Evolutionary conservation across 345 rosid species (phyloP).

Genomic region (Hibiscus syriacus): DNA sequence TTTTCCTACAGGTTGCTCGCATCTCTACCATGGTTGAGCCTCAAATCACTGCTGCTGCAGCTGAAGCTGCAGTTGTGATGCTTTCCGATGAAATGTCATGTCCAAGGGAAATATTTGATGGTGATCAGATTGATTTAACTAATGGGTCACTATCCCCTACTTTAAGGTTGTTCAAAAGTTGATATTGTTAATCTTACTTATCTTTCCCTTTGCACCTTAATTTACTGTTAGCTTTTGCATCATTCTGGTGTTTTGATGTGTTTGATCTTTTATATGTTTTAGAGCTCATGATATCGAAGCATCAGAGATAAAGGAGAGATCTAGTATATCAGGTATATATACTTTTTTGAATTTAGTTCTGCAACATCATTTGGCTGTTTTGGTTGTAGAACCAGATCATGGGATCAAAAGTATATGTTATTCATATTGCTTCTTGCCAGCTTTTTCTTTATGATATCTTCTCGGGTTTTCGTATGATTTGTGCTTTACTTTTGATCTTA

Average conservation of each 20-base stretch:
- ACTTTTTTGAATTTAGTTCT: not conserved
- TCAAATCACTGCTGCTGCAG: constrained; percentile 60
- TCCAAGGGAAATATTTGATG: constrained; percentile 62
- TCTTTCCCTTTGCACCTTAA: not conserved
- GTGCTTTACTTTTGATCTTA: not conserved
- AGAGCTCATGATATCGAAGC: constrained; percentile 41
- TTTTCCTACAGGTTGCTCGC: constrained; percentile 42
- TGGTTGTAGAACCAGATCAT: not conserved
- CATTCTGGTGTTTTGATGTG: not conserved
- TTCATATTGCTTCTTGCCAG: too few species aligned
- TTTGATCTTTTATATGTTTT: constrained; percentile 14
- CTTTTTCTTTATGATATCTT: too few species aligned
- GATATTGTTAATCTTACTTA: constrained; percentile 1
- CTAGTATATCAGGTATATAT: constrained; percentile 29
- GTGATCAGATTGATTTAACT: constrained; percentile 19
- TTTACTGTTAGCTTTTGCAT: constrained; percentile 5
- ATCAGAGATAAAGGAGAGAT: constrained; percentile 30
- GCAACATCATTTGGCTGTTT: not conserved
- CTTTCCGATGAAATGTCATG: constrained; percentile 71
- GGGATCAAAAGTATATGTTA: too few species aligned
- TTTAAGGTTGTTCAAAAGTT: constrained; percentile 32
- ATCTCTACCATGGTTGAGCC: constrained; percentile 63
- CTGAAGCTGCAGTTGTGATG: constrained; percentile 70
- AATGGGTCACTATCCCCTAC: constrained; percentile 25
- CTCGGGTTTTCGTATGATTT: not conserved